phyloP scores from a whole-genome alignment of 768 basidiomycete genomes.

The Amanita jacksonii region DNA sequence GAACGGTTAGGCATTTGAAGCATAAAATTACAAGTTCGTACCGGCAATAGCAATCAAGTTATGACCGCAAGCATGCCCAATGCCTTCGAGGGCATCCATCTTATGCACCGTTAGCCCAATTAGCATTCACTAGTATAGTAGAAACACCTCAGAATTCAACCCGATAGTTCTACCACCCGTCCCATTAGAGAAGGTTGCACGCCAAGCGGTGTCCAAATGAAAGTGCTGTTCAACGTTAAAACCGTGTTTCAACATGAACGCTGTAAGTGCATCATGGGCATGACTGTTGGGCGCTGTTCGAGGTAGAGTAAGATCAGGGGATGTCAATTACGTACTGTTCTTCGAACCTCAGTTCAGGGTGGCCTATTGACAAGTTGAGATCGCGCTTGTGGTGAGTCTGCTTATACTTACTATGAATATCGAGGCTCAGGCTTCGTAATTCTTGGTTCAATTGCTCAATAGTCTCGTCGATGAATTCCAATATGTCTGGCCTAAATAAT shows the following conservation, averaged over 20 bases:
- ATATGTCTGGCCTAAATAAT: conserved; percentile 47
- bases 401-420: conserved; percentile 53
- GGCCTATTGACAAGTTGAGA: conserved; percentile 43
- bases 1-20: too few relatives aligned
- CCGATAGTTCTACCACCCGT: conserved; percentile 63
- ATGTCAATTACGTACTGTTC: conserved; percentile 40
- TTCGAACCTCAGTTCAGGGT: conserved; percentile 60
- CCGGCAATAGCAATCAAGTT: conserved; percentile 72
- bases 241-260: conserved; percentile 56
- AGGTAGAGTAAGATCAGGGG: background rate
- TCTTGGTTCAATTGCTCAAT: conserved; percentile 45
- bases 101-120: conserved; percentile 13
- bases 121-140: background rate
- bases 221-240: conserved; percentile 55
- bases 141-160: conserved; percentile 61
- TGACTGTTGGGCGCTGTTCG: conserved; percentile 28
- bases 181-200: conserved; percentile 56
- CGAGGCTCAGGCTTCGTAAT: conserved; percentile 52
- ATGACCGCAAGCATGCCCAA: conserved; percentile 75
- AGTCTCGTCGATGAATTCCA: conserved; percentile 48
- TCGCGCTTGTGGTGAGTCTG: background rate
- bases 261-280: conserved; percentile 62
- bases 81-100: conserved; percentile 55
- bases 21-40: conserved; percentile 7
- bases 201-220: conserved; percentile 67